phyloP scores from a whole-genome alignment of 73 alveolate species.

The Paramecium octaurelia region DNA sequence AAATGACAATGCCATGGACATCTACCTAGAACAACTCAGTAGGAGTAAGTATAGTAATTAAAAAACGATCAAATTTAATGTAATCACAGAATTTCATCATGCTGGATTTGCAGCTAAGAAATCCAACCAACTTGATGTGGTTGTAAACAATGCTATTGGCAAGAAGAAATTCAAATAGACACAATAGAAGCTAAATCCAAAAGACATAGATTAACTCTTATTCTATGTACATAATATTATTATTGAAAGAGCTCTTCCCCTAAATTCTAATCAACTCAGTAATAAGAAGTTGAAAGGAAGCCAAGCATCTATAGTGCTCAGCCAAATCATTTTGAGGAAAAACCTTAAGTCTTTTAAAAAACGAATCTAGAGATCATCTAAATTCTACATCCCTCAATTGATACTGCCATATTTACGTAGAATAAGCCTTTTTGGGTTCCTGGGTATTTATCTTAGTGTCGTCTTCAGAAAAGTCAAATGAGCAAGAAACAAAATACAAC shows the following conservation, averaged over 20 bases:
- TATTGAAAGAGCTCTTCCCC: not conserved
- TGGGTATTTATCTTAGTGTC: not conserved
- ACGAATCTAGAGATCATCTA: not conserved
- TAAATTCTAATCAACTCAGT: not conserved
- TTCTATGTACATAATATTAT: not conserved
- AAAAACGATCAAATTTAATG: slow-evolving; percentile 38
- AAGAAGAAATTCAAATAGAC: not conserved
- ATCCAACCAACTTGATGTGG: slow-evolving; percentile 41
- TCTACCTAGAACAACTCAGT: not conserved
- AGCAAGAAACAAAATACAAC: not conserved
- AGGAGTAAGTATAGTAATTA: not conserved
- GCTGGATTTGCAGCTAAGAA: slow-evolving; percentile 61
- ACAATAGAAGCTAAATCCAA: not conserved
- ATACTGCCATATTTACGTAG: not conserved
- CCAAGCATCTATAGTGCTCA: not conserved
- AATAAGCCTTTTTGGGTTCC: slow-evolving; percentile 45
- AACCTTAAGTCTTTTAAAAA: not conserved
- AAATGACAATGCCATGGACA: not conserved
- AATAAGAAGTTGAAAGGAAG: not conserved
- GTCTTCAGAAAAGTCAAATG: not conserved
- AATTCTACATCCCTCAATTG: not conserved
- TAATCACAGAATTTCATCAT: slow-evolving; percentile 51
- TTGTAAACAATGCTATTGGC: slow-evolving; percentile 38
- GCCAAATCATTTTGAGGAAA: not conserved
- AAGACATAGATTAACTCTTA: not conserved